Base-by-base conservation (phyloP, 805 yeast genomes). In the Ogataea ramenticola region DNA sequence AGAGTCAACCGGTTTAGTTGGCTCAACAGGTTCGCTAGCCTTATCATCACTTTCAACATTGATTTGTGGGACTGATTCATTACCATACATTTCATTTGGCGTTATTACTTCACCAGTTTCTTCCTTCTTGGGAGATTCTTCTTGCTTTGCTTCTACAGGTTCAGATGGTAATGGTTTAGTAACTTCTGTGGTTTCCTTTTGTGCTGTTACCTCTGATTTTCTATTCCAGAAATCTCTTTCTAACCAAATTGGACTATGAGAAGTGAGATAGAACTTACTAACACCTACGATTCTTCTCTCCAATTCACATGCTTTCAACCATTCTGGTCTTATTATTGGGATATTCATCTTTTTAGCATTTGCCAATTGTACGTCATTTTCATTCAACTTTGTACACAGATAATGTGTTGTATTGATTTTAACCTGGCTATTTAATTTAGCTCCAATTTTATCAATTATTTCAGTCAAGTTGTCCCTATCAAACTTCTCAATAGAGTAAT, bases 261-360 rank as follows among this genome's bases (percentile, higher is more conserved):
- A 71, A 60, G 80, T 83, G 30, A 84, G 68, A 57, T 86, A 86
- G 53, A 84, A 87, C 52, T 87, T 88, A 56, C 95, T 75, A 15
- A 93, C 99, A 24, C 98, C 96, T 36, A 90, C 95, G 44, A 93
- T 81, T 56, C 96, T 69, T 53, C 93, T 78, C 57, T 90, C 97
- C 36, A 74, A 62, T 54, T 86, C 95, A 67, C 98, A 93, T 0
- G 97, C 96, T 62, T 85, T 83, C 45, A 93, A 69, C 98, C 98
- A 93, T 61, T 93, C 97, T 0, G 99, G 98, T 61, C 96, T 77
- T 24, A 93, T 90, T 34, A 93, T 77, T 2, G 99, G 99, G 44
- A 93, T 88, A 58, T 89, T 93, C 68, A 79, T 77, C 43, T 83
- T 89, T 48, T 75, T 72, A 1, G 98, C 99, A 58, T 79, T 82